Base-by-base conservation (phyloP, 768 basidiomycete species). In the Holtermannia corniformis region DNA sequence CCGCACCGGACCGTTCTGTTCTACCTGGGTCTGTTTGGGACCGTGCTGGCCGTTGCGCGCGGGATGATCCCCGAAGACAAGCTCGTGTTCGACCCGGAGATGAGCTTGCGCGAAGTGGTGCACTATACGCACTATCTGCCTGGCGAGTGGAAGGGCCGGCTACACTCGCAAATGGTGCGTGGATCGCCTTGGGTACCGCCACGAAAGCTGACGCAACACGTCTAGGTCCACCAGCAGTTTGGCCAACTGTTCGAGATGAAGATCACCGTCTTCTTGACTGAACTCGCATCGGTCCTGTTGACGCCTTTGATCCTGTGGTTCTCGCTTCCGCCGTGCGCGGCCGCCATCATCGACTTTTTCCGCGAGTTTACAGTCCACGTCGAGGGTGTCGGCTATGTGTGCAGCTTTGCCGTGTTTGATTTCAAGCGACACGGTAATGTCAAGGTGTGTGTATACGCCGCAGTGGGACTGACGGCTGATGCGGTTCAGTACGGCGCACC, bases 11-110 rank as follows among this genome's bases (percentile, higher is more conserved):
- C 91, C 0, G 87, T 93, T 4, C 70, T 96, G 4, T 99, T 99
- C 76, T 99, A 96, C 71, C 75, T 93, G 46, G 82, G 82, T 25
- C 70, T 96, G 4, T 96, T 95, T 65, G 87, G 86, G 49, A 84
- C 85, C 19, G 78, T 93, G 14, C 78, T 99, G 37, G 90, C 90
- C 3, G 84, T 87, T 4, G 86, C 91, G 5, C 75, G 95, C 46
- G 92, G 92, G 2, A 95, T 95, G 89, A 83, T 95, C 40, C 92
- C 91, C 0, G 91, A 91, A 53, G 89, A 95, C 57, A 90, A 92
- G 68, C 77, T 81, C 37, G 87, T 93, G 1, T 92, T 92, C 64
- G 93, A 97, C 63, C 88, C 95, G 1, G 92, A 97, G 69, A 68
- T 87, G 50, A 79, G 95, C 50, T 85, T 99, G 85, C 82, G 79